A percentile compares a stretch with the other conserved stretches of the same genome.
Conservation (phyloP, 768 basidiomycete genomes). For the Trametes punicea region DNA sequence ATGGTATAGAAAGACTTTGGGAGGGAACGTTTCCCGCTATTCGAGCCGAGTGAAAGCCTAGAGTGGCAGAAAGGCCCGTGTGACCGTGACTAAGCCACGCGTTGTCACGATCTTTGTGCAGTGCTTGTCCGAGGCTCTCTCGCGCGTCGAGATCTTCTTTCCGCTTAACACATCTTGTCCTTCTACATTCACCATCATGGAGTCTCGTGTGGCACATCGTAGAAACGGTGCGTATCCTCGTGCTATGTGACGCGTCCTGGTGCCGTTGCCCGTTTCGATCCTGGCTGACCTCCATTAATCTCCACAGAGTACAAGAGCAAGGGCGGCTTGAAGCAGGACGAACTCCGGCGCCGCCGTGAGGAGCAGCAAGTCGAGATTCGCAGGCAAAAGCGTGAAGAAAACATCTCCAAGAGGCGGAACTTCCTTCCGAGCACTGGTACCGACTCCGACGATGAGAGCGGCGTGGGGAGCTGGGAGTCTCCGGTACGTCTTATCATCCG, state of each 20-base stretch:
- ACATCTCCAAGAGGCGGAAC: constrained; percentile 96
- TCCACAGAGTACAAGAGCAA: constrained; percentile 89
- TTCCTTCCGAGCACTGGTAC: constrained; percentile 69
- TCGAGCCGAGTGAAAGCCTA: not conserved
- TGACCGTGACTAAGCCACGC: constrained; percentile 24
- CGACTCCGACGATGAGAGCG: constrained; percentile 92
- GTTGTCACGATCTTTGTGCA: constrained; percentile 21
- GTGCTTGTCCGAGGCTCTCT: constrained; percentile 17
- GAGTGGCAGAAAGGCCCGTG: constrained; percentile 5
- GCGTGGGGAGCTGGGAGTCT: constrained; percentile 67
- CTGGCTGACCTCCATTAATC: constrained; percentile 36
- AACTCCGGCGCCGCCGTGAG: constrained; percentile 93
- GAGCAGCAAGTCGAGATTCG: constrained; percentile 99
- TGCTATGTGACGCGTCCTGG: not conserved
- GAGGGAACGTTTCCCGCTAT: too few species aligned
- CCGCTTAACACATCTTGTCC: constrained; percentile 19
- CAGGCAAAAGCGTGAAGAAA: constrained; percentile 97
- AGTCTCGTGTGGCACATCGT: constrained; percentile 71
- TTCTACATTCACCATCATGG: constrained; percentile 28
- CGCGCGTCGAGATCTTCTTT: constrained; percentile 24
- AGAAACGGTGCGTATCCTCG: constrained; percentile 53
- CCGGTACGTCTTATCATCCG: constrained; percentile 49
- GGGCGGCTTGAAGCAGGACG: constrained; percentile 83
- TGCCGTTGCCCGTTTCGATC: constrained; percentile 5
- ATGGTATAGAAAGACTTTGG: too few species aligned